Base-by-base conservation (phyloP, 352 stramenopile genomes). In the Thraustotheca clavata region DNA sequence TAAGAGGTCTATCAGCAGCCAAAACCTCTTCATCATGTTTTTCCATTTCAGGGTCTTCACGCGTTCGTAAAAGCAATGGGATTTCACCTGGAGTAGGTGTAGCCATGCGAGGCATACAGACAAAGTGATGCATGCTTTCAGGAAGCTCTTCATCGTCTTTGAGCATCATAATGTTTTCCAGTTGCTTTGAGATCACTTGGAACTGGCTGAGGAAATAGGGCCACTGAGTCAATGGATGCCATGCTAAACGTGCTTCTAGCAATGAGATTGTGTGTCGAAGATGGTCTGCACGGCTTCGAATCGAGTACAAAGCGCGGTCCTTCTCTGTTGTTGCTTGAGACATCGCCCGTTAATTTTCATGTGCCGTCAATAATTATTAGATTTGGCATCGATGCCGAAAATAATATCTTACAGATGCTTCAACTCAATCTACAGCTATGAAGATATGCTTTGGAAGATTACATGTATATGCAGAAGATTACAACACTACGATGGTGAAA, bases 11-110 rank as follows among this genome's bases (percentile, higher is more conserved):
- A 39, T 88, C 80, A 18, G 48, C 29, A 14, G 59, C 63, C 74
- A 91, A 83, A 27, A 93, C 76, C 68, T 87, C 69, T 9, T 81
- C 76, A 57, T 93, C 83, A 34, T 80, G 78, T 36, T 91, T 79
- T 60, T 93, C 83, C 83, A 93, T 93, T 62, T 93, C 83, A 0
- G 79, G 81, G 57, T 93, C 83, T 48, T 91, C 83, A 24, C 83
- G 81, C n/a, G 83, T 93, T 22, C 83, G 73, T 62, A 93, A 52
- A 57, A 92, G 62, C 55, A 91, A 67, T 54, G 81, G 83, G 55
- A 93, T 91, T 38, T 93, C 79, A 3, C 81, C 60, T 7, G 83
- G 74, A 48, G 90, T 89, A 8, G 81, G 83, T 41, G 82, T 89
- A 69, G 81, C 81, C 81, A 93, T 91, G 47, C 81, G 78, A 49